A percentile compares a stretch with the other conserved stretches of the same genome.
Conservation (phyloP, 768 basidiomycete genomes). For the Sutorius australiensis region DNA sequence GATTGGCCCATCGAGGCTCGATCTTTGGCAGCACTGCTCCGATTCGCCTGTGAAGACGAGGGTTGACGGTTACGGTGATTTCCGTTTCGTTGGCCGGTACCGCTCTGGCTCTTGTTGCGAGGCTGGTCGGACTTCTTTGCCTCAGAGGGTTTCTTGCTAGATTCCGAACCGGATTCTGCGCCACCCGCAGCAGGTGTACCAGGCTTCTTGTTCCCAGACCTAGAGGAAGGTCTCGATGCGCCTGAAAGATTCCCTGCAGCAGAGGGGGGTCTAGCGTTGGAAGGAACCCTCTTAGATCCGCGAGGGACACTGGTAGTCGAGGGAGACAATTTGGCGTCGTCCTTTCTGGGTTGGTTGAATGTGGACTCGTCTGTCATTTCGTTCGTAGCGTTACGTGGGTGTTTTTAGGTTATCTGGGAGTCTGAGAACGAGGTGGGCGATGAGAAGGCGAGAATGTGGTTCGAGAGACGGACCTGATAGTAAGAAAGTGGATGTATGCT, state of each 20-base stretch:
- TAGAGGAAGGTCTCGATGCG: constrained; percentile 57
- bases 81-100: constrained; percentile 42
- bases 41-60: constrained; percentile 55
- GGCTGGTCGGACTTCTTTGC: constrained; percentile 46
- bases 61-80: constrained; percentile 55
- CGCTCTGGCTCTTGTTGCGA: constrained; percentile 53
- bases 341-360: constrained; percentile 53
- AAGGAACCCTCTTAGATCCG: constrained; percentile 55
- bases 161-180: constrained; percentile 70
- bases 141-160: constrained; percentile 58
- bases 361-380: constrained; percentile 82
- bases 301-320: constrained; percentile 47
- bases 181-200: constrained; percentile 34
- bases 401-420: constrained; percentile 47
- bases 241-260: constrained; percentile 42
- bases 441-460: constrained; percentile 8
- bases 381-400: constrained; percentile 63
- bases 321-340: constrained; percentile 60
- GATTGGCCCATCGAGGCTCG: constrained; percentile 37
- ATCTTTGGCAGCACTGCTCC: constrained; percentile 49
- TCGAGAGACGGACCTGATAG: constrained; percentile 39
- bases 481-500: constrained; percentile 40
- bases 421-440: constrained; percentile 27
- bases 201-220: constrained; percentile 62
- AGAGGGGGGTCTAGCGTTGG: constrained; percentile 41